Conservation (phyloP, 306 rosid species). For the Neltuma alba region DNA sequence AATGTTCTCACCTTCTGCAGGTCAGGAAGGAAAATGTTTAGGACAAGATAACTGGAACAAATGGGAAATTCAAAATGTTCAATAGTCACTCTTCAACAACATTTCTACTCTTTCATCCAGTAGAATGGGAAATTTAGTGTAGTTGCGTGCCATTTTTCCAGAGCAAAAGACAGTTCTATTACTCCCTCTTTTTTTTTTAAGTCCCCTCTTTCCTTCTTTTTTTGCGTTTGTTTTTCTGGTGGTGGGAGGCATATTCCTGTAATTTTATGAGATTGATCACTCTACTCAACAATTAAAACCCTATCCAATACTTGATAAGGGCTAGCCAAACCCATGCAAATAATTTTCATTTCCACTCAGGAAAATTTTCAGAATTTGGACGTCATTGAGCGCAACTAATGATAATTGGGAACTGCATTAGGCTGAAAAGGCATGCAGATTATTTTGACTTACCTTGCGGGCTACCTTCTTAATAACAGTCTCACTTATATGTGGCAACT, state of each 20-base stretch:
- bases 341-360: conserved; percentile 28
- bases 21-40: conserved; percentile 28
- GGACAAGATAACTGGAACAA: conserved; percentile 22
- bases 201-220: too few species aligned
- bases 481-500: conserved; percentile 94
- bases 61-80: conserved; percentile 23
- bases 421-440: conserved; percentile 10
- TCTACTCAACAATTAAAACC: conserved; percentile 23
- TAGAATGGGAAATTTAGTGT: background rate
- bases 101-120: background rate
- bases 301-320: conserved; percentile 16
- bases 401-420: conserved; percentile 21
- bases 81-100: background rate
- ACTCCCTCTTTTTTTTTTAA: background rate
- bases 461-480: conserved; percentile 83
- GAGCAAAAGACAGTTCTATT: background rate
- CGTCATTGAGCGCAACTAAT: conserved; percentile 6
- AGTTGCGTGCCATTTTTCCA: background rate
- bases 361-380: conserved; percentile 32
- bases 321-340: conserved; percentile 17
- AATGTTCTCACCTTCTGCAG: conserved; percentile 88
- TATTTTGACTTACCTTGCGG: conserved; percentile 69
- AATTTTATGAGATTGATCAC: conserved; percentile 15
- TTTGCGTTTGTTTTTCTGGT: background rate
- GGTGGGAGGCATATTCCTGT: background rate